phyloP scores from a whole-genome alignment of 2,329 filamentous ascomycete species.

The Davidsoniella virescens region DNA sequence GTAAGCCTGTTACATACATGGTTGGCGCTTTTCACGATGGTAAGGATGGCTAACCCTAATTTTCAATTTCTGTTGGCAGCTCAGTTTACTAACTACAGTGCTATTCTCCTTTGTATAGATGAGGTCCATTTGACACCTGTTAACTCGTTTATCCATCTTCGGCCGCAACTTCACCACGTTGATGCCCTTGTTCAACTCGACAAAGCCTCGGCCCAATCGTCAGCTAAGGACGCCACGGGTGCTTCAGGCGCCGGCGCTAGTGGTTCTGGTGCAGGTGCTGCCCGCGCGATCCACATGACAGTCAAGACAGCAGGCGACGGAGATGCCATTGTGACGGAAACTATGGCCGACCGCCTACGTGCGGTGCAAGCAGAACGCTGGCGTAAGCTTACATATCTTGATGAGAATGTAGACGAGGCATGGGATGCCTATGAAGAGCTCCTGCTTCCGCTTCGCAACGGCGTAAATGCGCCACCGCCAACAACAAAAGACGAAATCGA shows the following conservation, averaged over 20 bases:
- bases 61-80: not conserved
- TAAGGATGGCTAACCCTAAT: conserved; percentile 26
- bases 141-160: conserved; percentile 69
- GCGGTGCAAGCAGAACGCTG: conserved; percentile 69
- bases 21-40: conserved; percentile 77
- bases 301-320: conserved; percentile 61
- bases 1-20: conserved; percentile 69
- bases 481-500: conserved; percentile 4
- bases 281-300: conserved; percentile 71
- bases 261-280: conserved; percentile 27
- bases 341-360: conserved; percentile 59
- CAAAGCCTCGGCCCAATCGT: conserved; percentile 24
- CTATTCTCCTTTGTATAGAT: conserved; percentile 30
- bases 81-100: conserved; percentile 14
- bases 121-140: conserved; percentile 77
- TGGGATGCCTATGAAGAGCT: conserved; percentile 63
- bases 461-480: conserved; percentile 2
- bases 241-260: conserved; percentile 22
- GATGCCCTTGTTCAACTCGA: conserved; percentile 68
- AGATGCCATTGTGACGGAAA: conserved; percentile 48
- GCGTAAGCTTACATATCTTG: conserved; percentile 62
- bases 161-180: conserved; percentile 82
- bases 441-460: conserved; percentile 28
- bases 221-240: conserved; percentile 18
- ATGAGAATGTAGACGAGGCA: conserved; percentile 61